Conservation (phyloP, 257 asterid species). For the Pogostemon cablin region DNA sequence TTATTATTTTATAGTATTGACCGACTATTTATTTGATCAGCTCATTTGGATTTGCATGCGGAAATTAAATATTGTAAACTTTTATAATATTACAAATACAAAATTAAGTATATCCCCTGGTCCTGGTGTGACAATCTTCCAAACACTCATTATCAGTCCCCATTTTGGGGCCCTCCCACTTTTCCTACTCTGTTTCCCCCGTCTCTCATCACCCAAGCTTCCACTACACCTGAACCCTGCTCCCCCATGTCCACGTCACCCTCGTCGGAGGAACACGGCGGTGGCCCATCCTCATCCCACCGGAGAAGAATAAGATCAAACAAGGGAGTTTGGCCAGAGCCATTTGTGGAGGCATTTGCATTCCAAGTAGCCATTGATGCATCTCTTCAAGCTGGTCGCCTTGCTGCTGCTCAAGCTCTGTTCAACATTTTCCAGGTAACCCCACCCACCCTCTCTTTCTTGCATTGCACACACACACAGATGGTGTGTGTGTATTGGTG, state of each 20-base stretch:
- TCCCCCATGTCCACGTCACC: conserved; percentile 56
- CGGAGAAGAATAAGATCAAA: conserved; percentile 49
- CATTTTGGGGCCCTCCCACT: conserved; percentile 24
- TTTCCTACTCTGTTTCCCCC: conserved; percentile 19
- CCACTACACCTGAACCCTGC: not conserved
- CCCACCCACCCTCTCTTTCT: not conserved
- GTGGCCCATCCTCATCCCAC: conserved; percentile 42
- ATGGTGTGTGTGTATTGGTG: conserved; percentile 3
- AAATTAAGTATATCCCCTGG: conserved; percentile 22
- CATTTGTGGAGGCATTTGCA: conserved; percentile 78
- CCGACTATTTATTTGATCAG: conserved; percentile 32
- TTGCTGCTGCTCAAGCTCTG: conserved; percentile 79
- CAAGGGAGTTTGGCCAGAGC: conserved; percentile 83
- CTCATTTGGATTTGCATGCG: conserved; percentile 39
- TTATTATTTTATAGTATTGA: conserved; percentile 19
- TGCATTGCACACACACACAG: not conserved
- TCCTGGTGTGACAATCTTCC: conserved; percentile 37
- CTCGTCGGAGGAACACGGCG: conserved; percentile 36
- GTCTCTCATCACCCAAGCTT: not conserved
- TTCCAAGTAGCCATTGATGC: conserved; percentile 63
- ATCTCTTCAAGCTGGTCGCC: conserved; percentile 56
- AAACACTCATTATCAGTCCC: conserved; percentile 37
- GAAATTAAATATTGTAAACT: not conserved
- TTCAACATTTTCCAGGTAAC: conserved; percentile 70
- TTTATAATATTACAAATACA: not conserved